phyloP scores from a whole-genome alignment of 129 eudicot genomes.

The Pseudognaphalium luteoalbum region DNA sequence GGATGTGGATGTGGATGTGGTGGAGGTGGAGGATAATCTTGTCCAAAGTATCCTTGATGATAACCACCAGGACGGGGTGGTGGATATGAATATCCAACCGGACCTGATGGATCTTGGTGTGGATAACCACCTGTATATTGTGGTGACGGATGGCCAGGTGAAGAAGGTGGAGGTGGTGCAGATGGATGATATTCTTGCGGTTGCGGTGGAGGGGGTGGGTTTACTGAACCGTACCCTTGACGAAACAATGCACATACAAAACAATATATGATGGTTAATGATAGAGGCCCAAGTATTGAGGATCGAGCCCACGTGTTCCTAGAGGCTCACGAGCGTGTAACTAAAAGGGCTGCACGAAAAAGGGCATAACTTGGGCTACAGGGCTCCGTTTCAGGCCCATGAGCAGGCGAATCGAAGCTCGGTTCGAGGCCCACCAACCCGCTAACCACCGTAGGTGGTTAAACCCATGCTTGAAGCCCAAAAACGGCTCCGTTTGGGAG shows the following conservation, averaged over 20 bases:
- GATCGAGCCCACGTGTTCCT: too few relatives aligned
- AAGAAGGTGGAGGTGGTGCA: conserved; percentile 15
- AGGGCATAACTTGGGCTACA: too few relatives aligned
- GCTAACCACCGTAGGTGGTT: too few relatives aligned
- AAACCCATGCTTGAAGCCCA: too few relatives aligned
- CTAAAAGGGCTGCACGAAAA: too few relatives aligned
- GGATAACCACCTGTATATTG: conserved; percentile 18
- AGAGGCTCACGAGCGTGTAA: too few relatives aligned
- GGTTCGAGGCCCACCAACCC: too few relatives aligned
- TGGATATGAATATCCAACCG: background rate
- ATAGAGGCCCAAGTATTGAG: too few relatives aligned
- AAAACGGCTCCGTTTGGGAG: too few relatives aligned
- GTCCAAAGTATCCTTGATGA: conserved; percentile 37
- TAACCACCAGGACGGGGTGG: conserved; percentile 7
- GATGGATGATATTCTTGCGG: conserved; percentile 5
- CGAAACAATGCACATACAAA: background rate
- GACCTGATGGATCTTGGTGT: background rate
- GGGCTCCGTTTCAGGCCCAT: too few relatives aligned
- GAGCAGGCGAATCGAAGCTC: too few relatives aligned
- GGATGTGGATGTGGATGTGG: conserved; percentile 26
- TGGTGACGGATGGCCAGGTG: conserved; percentile 24
- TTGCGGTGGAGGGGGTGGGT: conserved; percentile 22
- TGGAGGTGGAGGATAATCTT: conserved; percentile 21
- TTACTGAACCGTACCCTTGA: conserved; percentile 18
- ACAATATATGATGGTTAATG: too few relatives aligned